These are phyloP conservation scores for Quercus bicolor DNA, from an alignment of 306 rosid genomes.

Conservation along the genomic window DNA sequence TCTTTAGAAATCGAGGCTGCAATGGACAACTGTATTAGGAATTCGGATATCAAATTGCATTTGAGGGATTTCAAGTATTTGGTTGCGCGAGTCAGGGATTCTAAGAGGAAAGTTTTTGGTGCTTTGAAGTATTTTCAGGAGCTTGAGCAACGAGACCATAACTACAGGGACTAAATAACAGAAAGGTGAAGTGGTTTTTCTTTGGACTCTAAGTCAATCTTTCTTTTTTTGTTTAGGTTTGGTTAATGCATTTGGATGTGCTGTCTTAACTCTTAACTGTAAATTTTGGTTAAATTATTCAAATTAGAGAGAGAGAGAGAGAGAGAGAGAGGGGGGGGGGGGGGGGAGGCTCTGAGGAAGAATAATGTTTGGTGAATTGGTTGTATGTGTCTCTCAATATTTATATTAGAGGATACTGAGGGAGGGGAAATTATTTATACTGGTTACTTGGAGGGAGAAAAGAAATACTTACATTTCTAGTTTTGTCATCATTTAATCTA, in stretches of 20 bases:
- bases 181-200: neutral
- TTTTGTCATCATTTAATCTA: neutral
- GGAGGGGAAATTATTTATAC: neutral
- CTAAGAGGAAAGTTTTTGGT: neutral
- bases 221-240: neutral
- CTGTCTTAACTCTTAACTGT: neutral
- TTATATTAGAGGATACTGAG: neutral
- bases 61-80: neutral
- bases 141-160: neutral
- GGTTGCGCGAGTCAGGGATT: neutral
- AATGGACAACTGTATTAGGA: neutral
- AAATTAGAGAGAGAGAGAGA: neutral
- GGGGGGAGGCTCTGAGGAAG: neutral
- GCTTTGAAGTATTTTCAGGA: conserved; percentile 11
- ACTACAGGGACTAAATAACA: neutral
- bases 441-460: neutral
- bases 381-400: neutral
- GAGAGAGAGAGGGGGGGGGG: neutral
- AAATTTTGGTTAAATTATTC: neutral
- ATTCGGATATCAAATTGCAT: neutral
- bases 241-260: neutral
- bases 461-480: neutral
- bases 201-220: neutral
- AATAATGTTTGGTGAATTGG: neutral
- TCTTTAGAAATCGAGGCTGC: neutral